Base-by-base conservation (phyloP, 805 yeast genomes). In the Myxozyma udenii region DNA sequence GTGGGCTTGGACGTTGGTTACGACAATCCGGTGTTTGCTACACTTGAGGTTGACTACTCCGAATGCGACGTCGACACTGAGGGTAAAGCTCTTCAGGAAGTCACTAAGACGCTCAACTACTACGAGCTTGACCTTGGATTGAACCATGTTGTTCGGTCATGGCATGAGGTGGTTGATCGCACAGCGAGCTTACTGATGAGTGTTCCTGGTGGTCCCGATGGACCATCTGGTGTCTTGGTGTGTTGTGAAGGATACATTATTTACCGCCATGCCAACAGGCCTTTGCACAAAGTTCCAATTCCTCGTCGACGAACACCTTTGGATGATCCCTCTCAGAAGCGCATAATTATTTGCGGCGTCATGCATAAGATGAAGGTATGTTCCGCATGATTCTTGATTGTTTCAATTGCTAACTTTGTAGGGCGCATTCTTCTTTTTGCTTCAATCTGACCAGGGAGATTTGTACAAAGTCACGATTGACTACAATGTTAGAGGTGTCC, bases 41-140 rank as follows among this genome's bases (percentile, higher is more conserved):
- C 90, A 0, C 68, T 93, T 5, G 98, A 91, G 63, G 69, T 78
- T 5, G 84, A 79, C 47, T 75, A 79, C 51, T 62, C 71, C 4
- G 71, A 68, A 1, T 70, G 70, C 28, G 64, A 66, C 26, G 64
- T 61, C 19, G 63, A 63, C 23, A 45, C 50, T 1, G 41, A 61
- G 14, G 60, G 62, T 40, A 51, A 47, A 55, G 64, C 55, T 37
- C 49, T 51, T 4, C 41, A 52, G 4, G 45, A 49, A 7, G 58
- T 46, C 3, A 37, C 62, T 51, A 74, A 69, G 44, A 58, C 63
- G 25, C 70, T 91, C 46, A 77, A 79, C 2, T 85, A 79, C 64
- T 91, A 91, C 68, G 91, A 87, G 62, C 69, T 90, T 23, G 97
- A 93, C 66, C 75, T 87, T 37, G 96, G 97, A 0, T 71, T 91